Conservation (phyloP, 2,329 filamentous ascomycete species). For the Fusarium albosuccineum region DNA sequence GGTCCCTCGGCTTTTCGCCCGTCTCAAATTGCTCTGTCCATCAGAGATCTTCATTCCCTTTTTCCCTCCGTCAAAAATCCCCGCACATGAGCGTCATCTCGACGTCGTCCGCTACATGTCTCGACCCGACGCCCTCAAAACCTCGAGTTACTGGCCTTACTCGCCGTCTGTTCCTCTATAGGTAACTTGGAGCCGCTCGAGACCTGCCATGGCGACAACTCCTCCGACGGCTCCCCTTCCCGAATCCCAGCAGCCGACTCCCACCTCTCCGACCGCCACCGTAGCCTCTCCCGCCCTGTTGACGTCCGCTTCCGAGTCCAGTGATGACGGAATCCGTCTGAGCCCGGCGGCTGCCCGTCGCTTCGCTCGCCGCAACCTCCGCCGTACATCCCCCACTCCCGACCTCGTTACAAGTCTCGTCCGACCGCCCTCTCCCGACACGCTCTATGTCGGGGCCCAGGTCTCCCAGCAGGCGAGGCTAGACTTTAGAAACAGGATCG, state of each 20-base stretch:
- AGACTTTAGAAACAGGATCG: constrained; percentile 30
- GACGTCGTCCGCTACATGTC: constrained; percentile 37
- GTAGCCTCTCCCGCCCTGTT: constrained; percentile 19
- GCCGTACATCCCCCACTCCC: constrained; percentile 53
- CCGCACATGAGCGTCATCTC: constrained; percentile 36
- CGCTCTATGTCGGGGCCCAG: constrained; percentile 49
- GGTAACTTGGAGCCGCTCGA: constrained; percentile 6
- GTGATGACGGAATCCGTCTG: constrained; percentile 53
- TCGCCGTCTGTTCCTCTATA: constrained; percentile 17
- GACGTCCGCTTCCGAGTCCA: constrained; percentile 51
- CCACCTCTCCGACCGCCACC: constrained; percentile 25
- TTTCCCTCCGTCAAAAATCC: constrained; percentile 16
- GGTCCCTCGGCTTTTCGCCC: constrained; percentile 20
- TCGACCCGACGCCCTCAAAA: constrained; percentile 19
- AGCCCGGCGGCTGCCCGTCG: constrained; percentile 53
- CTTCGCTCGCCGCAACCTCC: constrained; percentile 53
- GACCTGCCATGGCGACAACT: constrained; percentile 40
- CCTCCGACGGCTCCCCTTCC: constrained; percentile 23
- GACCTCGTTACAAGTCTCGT: constrained; percentile 57
- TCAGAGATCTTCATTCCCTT: constrained; percentile 35
- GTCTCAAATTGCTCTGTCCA: constrained; percentile 30
- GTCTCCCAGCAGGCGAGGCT: constrained; percentile 42
- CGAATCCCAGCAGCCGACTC: constrained; percentile 28
- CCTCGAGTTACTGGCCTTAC: constrained; percentile 14
- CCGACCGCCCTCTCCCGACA: constrained; percentile 54